A percentile compares a stretch with the other conserved stretches of the same genome.
Evolutionary conservation across 2,329 filamentous ascomycete species (phyloP).

Genomic region (Diaporthe helianthi): DNA sequence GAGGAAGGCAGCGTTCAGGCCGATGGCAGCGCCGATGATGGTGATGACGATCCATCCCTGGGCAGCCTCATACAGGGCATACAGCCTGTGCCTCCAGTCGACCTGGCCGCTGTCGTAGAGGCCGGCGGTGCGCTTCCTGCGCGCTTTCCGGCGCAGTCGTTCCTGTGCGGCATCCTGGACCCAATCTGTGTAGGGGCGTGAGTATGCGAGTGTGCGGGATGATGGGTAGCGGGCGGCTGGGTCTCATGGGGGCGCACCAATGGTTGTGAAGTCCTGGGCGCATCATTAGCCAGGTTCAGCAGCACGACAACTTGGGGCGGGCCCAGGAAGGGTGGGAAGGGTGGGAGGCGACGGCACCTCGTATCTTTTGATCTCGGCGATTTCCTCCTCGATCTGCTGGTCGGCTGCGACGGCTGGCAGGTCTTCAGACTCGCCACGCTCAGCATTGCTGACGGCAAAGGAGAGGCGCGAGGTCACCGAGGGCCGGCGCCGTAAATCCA

Average conservation of each 20-base stretch:
- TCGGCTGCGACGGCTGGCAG: slow-evolving; percentile 60
- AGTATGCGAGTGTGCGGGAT: slow-evolving; percentile 40
- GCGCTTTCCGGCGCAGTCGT: slow-evolving; percentile 79
- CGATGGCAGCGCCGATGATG: slow-evolving; percentile 90
- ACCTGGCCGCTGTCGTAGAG: slow-evolving; percentile 73
- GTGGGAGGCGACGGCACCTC: slow-evolving; percentile 59
- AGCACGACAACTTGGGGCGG: slow-evolving; percentile 16
- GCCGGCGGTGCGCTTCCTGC: slow-evolving; percentile 74
- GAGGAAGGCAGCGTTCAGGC: slow-evolving; percentile 88
- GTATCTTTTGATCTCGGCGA: slow-evolving; percentile 97
- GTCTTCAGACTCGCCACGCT: slow-evolving; percentile 64
- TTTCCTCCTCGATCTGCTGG: slow-evolving; percentile 87
- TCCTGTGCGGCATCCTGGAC: slow-evolving; percentile 96
- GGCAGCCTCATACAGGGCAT: slow-evolving; percentile 91
- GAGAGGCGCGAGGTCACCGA: slow-evolving; percentile 72
- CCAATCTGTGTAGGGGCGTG: slow-evolving; percentile 73
- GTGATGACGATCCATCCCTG: slow-evolving; percentile 99
- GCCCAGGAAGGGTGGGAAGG: background rate
- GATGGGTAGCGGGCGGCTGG: background rate
- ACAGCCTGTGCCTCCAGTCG: slow-evolving; percentile 82
- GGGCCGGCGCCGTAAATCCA: slow-evolving; percentile 50
- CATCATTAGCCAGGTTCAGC: slow-evolving; percentile 27
- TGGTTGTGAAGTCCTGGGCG: slow-evolving; percentile 86
- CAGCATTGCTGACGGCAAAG: slow-evolving; percentile 66
- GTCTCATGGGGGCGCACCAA: slow-evolving; percentile 61